Conservation (phyloP, 768 basidiomycete genomes). For the Boletus rubropictus region DNA sequence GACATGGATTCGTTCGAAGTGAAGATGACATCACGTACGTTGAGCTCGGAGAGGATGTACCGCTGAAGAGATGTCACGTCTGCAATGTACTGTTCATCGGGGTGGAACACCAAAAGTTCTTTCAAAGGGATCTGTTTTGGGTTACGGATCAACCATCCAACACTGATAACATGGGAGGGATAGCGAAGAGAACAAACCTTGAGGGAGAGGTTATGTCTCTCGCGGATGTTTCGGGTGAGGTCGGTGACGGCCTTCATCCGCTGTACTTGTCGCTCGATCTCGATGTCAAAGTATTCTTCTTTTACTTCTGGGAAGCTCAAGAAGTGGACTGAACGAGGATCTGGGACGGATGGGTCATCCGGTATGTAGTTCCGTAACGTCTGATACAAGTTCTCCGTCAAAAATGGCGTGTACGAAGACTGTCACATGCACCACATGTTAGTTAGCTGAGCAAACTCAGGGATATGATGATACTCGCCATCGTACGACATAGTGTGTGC, state of each 20-base stretch:
- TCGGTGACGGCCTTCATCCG: slow-evolving; percentile 96
- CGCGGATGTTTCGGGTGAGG: slow-evolving; percentile 81
- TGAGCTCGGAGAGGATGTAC: slow-evolving; percentile 93
- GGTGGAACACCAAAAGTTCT: slow-evolving; percentile 91
- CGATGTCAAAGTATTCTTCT: slow-evolving; percentile 89
- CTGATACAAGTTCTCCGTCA: slow-evolving; percentile 96
- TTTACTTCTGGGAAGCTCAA: slow-evolving; percentile 89
- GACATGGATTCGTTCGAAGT: slow-evolving; percentile 81
- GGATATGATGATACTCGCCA: slow-evolving; percentile 49
- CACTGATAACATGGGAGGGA: neutral
- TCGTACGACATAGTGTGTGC: slow-evolving; percentile 90
- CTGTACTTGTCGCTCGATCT: slow-evolving; percentile 90
- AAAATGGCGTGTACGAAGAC: slow-evolving; percentile 98
- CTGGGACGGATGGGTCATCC: slow-evolving; percentile 59
- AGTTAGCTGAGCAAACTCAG: neutral
- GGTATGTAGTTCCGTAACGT: slow-evolving; percentile 82
- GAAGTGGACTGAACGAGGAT: slow-evolving; percentile 93
- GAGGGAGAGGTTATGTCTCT: slow-evolving; percentile 77
- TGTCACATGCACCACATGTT: slow-evolving; percentile 25
- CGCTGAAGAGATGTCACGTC: slow-evolving; percentile 80
- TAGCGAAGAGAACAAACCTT: slow-evolving; percentile 53
- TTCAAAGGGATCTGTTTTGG: slow-evolving; percentile 74
- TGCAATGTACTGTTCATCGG: slow-evolving; percentile 72
- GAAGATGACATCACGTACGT: slow-evolving; percentile 86
- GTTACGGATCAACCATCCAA: neutral